phyloP scores from a whole-genome alignment of 805 yeast genomes.

The Pichia phayaonensis region DNA sequence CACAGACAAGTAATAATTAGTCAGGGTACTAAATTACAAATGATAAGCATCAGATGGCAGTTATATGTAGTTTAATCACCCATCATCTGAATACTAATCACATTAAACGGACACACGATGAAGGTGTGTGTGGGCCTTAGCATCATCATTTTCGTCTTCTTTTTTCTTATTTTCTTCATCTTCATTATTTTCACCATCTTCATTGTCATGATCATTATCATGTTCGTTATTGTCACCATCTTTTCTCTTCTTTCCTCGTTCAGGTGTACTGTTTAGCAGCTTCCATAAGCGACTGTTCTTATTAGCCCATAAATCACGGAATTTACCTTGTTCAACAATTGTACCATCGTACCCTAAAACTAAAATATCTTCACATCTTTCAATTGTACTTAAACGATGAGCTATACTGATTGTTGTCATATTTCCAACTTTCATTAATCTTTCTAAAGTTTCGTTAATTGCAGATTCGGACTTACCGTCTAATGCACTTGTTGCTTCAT shows the following conservation, averaged over 20 bases:
- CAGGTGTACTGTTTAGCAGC: conserved; percentile 22
- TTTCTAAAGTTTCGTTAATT: conserved; percentile 64
- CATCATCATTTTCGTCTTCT: not conserved
- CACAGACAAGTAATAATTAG: not conserved
- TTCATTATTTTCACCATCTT: conserved; percentile 5
- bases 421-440: conserved; percentile 34
- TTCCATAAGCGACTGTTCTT: conserved; percentile 26
- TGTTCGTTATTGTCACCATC: conserved; percentile 1
- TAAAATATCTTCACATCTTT: conserved; percentile 70
- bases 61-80: too few species aligned
- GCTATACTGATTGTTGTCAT: conserved; percentile 86
- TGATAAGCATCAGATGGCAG: too few species aligned
- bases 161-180: not conserved
- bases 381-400: conserved; percentile 83
- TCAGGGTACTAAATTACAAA: too few species aligned
- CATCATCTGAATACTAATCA: not conserved
- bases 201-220: not conserved
- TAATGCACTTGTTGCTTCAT: conserved; percentile 88
- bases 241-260: conserved; percentile 10
- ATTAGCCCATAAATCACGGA: conserved; percentile 46
- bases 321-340: conserved; percentile 71
- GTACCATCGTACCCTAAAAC: conserved; percentile 73
- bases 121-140: not conserved
- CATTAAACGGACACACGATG: not conserved
- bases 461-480: conserved; percentile 83